These are phyloP conservation scores for Quercus aquifolioides DNA, from an alignment of 306 rosid species.

Conservation along the genomic window DNA sequence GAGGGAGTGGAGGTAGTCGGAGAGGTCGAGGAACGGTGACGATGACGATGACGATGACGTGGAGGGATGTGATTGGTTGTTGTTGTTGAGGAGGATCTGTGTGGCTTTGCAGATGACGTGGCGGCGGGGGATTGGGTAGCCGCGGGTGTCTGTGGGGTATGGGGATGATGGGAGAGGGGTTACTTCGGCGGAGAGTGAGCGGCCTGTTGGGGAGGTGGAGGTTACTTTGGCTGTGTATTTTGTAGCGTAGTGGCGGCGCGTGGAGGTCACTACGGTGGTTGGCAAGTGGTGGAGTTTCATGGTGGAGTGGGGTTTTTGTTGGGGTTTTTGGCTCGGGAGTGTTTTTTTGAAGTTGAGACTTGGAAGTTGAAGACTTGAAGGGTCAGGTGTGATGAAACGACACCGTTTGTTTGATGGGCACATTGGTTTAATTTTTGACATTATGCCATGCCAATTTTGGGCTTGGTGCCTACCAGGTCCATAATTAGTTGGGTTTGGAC, in stretches of 20 bases:
- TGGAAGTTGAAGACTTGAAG: neutral
- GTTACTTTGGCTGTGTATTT: conserved; percentile 83
- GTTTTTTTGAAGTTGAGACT: neutral
- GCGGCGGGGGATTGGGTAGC: conserved; percentile 78
- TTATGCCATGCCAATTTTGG: too few species aligned
- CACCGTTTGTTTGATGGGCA: neutral
- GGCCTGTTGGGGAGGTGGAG: conserved; percentile 63
- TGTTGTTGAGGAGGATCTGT: conserved; percentile 62
- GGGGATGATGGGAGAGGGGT: conserved; percentile 47
- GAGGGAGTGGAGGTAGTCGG: conserved; percentile 61
- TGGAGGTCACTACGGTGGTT: neutral
- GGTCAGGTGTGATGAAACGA: neutral
- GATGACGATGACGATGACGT: neutral
- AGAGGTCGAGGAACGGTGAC: conserved; percentile 79
- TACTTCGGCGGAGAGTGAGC: conserved; percentile 73
- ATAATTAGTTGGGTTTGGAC: too few species aligned
- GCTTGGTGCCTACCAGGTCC: too few species aligned
- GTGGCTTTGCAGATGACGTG: conserved; percentile 76
- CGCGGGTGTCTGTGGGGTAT: conserved; percentile 55
- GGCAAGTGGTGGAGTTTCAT: conserved; percentile 26
- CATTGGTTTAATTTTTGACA: neutral
- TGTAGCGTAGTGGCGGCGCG: conserved; percentile 57
- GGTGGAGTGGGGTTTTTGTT: neutral
- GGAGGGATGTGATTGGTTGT: conserved; percentile 15
- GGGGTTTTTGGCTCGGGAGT: neutral